phyloP scores from a whole-genome alignment of 2,329 filamentous ascomycete genomes.

The Calonectria pauciramosa region DNA sequence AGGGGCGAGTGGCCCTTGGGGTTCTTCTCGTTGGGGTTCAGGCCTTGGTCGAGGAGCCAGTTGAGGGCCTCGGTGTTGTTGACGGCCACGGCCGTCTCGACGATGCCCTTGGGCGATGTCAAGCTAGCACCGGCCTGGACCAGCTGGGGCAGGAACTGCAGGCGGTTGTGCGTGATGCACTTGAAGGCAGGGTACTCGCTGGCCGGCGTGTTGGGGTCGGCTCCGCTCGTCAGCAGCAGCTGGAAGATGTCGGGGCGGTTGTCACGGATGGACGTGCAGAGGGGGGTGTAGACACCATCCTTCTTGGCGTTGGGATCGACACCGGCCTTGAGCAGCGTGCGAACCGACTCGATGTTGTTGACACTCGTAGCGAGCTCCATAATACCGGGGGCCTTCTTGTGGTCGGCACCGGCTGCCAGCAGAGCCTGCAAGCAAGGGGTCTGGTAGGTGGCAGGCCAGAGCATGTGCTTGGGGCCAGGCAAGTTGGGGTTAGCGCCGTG shows the following conservation, averaged over 20 bases:
- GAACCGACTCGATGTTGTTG: constrained; percentile 74
- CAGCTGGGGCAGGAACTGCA: constrained; percentile 71
- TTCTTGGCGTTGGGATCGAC: constrained; percentile 74
- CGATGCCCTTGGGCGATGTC: constrained; percentile 72
- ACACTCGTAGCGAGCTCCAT: constrained; percentile 75
- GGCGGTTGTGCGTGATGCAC: constrained; percentile 75
- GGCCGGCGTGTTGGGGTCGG: constrained; percentile 73
- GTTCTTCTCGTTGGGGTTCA: constrained; percentile 72
- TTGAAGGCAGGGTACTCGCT: constrained; percentile 78
- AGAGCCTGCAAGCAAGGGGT: constrained; percentile 70
- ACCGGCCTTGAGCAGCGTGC: constrained; percentile 68
- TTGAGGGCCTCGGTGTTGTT: constrained; percentile 73
- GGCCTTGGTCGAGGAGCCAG: constrained; percentile 72
- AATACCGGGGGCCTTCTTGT: constrained; percentile 71
- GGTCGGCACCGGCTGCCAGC: constrained; percentile 70
- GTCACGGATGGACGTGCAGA: constrained; percentile 78
- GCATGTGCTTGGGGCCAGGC: constrained; percentile 76
- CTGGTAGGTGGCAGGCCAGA: constrained; percentile 75
- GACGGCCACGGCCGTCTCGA: constrained; percentile 73
- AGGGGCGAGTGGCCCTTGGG: constrained; percentile 72
- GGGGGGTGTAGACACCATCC: constrained; percentile 76
- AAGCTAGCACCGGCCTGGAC: constrained; percentile 73
- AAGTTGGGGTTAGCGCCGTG: constrained; percentile 76
- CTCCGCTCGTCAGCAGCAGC: constrained; percentile 68
- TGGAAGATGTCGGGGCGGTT: constrained; percentile 73